Conservation (phyloP, 495 filamentous ascomycete species). For the Aspergillus cavernicola region DNA sequence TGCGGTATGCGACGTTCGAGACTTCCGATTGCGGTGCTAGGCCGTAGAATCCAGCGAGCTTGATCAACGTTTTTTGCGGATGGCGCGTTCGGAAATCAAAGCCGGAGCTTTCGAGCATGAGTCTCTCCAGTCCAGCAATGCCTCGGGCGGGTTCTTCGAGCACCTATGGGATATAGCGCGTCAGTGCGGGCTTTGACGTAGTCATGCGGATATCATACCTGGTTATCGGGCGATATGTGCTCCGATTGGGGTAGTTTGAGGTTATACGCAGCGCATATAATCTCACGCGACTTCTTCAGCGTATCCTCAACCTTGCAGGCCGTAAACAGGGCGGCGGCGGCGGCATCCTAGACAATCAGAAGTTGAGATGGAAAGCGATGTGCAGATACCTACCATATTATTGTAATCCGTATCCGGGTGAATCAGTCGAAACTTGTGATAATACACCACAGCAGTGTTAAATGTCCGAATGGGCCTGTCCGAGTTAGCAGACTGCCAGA, state of each 20-base stretch:
- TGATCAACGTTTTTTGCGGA: conserved; percentile 77
- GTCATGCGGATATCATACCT: conserved; percentile 41
- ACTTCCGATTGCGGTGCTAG: conserved; percentile 51
- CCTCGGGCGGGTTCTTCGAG: conserved; percentile 73
- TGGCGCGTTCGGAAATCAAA: conserved; percentile 94
- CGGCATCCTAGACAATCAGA: conserved; percentile 62
- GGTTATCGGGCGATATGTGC: conserved; percentile 75
- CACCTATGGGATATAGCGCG: conserved; percentile 40
- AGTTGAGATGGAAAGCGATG: neutral
- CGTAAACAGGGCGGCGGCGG: conserved; percentile 80
- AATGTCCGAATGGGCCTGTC: conserved; percentile 76
- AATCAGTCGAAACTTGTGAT: conserved; percentile 81
- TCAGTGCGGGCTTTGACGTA: neutral
- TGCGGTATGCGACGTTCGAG: conserved; percentile 65
- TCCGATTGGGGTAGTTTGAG: conserved; percentile 68
- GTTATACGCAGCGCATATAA: conserved; percentile 87
- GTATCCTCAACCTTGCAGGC: conserved; percentile 98
- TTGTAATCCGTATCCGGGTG: conserved; percentile 72
- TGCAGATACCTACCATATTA: conserved; percentile 36
- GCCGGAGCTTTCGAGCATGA: conserved; percentile 88
- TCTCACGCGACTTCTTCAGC: conserved; percentile 91
- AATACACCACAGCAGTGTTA: conserved; percentile 78
- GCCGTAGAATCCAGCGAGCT: conserved; percentile 57
- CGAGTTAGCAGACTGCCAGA: neutral
- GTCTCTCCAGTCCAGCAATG: conserved; percentile 83